A percentile compares a stretch with the other conserved stretches of the same genome.
Conservation (phyloP, 23 red algal genomes). For the Gracilaria caudata region DNA sequence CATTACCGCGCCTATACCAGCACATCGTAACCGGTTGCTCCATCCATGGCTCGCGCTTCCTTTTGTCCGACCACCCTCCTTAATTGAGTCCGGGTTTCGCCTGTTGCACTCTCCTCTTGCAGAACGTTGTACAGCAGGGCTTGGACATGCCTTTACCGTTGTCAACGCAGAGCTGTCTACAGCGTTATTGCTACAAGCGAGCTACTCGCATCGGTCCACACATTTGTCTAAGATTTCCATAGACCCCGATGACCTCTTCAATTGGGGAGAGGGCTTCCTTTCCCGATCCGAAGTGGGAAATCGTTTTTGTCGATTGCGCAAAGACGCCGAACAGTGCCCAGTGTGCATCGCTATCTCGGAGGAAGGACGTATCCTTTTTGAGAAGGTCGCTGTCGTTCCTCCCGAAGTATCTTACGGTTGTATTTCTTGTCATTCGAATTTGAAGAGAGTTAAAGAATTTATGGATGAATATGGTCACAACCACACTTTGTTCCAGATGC, state of each 20-base stretch:
- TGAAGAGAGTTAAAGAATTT: slow-evolving; percentile 18
- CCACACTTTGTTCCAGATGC: slow-evolving; percentile 57
- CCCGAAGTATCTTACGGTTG: slow-evolving; percentile 39
- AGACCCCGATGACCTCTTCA: slow-evolving; percentile 18
- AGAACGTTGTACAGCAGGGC: slow-evolving; percentile 13
- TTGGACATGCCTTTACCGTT: slow-evolving; percentile 47
- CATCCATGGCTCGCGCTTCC: slow-evolving; percentile 26
- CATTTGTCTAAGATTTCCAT: slow-evolving; percentile 1
- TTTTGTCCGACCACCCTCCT: background rate
- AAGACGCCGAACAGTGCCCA: slow-evolving; percentile 1
- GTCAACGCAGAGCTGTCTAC: slow-evolving; percentile 55
- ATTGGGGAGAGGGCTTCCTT: slow-evolving; percentile 31
- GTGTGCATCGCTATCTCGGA: slow-evolving; percentile 14
- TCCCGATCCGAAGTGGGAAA: slow-evolving; percentile 15
- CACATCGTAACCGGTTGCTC: slow-evolving; percentile 23
- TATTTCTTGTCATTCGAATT: slow-evolving; percentile 16
- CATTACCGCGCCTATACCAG: background rate
- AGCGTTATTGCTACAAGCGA: slow-evolving; percentile 10
- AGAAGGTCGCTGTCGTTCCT: slow-evolving; percentile 22
- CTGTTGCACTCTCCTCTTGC: slow-evolving; percentile 34
- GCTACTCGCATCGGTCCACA: slow-evolving; percentile 30
- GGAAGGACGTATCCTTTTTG: background rate
- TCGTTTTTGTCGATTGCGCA: background rate
- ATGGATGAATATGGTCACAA: slow-evolving; percentile 8
- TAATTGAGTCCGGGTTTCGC: slow-evolving; percentile 31